phyloP scores from a whole-genome alignment of 441 rosid genomes.

The Arabidopsis hybrid region DNA sequence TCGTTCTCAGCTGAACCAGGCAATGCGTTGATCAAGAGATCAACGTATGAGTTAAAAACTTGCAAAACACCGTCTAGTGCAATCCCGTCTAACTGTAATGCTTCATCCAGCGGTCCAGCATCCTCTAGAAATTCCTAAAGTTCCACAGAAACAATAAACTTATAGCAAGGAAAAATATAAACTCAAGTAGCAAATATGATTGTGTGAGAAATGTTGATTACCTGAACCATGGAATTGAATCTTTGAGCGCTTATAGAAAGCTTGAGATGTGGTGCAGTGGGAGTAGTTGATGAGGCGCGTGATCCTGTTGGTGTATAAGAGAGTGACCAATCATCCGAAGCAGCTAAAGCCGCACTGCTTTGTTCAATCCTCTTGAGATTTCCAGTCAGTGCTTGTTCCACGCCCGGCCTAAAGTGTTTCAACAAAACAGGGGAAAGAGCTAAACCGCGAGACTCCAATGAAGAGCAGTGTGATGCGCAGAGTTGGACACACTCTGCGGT shows the following conservation, averaged over 20 bases:
- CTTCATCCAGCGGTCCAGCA: constrained; percentile 77
- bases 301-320: constrained; percentile 63
- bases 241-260: constrained; percentile 84
- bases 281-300: constrained; percentile 59
- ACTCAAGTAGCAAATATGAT: constrained; percentile 1
- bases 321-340: constrained; percentile 90
- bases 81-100: constrained; percentile 75
- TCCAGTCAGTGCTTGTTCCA: constrained; percentile 75
- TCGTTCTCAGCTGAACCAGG: constrained; percentile 82
- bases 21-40: constrained; percentile 76
- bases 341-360: constrained; percentile 79
- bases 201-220: constrained; percentile 37
- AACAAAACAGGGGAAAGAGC: constrained; percentile 75
- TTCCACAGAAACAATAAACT: constrained; percentile 17
- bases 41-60: constrained; percentile 78
- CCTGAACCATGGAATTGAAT: constrained; percentile 91
- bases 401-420: constrained; percentile 69
- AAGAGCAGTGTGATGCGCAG: constrained; percentile 76
- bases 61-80: constrained; percentile 83
- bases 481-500: constrained; percentile 84
- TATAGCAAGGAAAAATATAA: constrained; percentile 5
- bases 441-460: constrained; percentile 84
- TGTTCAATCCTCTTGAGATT: constrained; percentile 82
- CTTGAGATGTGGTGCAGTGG: constrained; percentile 59
- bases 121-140: constrained; percentile 86